phyloP scores from a whole-genome alignment of 208 protist genomes.

The Trypanosoma cruzi region DNA sequence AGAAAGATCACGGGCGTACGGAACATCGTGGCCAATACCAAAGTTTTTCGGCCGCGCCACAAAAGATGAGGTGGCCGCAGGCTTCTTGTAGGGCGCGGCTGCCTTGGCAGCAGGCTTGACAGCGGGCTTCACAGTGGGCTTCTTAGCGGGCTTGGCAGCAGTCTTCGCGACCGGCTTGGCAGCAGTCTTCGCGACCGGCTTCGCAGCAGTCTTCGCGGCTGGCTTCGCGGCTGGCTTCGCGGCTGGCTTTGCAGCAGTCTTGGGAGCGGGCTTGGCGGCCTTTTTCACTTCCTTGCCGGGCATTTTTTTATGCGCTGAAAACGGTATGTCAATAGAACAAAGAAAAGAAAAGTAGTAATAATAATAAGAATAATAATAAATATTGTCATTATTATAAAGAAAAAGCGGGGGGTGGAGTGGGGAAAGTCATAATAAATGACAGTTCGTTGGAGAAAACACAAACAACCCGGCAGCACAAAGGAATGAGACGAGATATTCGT shows the following conservation, averaged over 20 bases:
- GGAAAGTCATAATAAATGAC: background rate
- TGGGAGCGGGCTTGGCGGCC: conserved; percentile 22
- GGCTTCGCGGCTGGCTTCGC: too few species aligned
- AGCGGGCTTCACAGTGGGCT: conserved; percentile 19
- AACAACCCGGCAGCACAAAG: background rate
- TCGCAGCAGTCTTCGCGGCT: too few species aligned
- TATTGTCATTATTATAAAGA: background rate
- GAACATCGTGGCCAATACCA: conserved; percentile 94
- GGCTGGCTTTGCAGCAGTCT: too few species aligned
- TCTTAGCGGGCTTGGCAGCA: conserved; percentile 5
- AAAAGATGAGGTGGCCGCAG: conserved; percentile 56
- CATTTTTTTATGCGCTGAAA: conserved; percentile 38
- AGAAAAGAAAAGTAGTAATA: background rate
- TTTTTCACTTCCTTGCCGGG: conserved; percentile 91
- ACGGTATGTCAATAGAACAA: background rate
- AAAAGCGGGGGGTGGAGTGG: too few species aligned
- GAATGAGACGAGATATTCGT: background rate
- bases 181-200: too few species aligned
- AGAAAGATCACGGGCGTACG: conserved; percentile 96
- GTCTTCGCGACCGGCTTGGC: too few species aligned
- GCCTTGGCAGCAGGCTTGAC: conserved; percentile 58
- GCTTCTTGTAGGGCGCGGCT: conserved; percentile 79
- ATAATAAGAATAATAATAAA: background rate
- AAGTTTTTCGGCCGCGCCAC: conserved; percentile 89
- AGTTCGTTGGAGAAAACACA: conserved; percentile 1